phyloP scores from a whole-genome alignment of 352 stramenopile genomes.

The Pythium aphanidermatum region DNA sequence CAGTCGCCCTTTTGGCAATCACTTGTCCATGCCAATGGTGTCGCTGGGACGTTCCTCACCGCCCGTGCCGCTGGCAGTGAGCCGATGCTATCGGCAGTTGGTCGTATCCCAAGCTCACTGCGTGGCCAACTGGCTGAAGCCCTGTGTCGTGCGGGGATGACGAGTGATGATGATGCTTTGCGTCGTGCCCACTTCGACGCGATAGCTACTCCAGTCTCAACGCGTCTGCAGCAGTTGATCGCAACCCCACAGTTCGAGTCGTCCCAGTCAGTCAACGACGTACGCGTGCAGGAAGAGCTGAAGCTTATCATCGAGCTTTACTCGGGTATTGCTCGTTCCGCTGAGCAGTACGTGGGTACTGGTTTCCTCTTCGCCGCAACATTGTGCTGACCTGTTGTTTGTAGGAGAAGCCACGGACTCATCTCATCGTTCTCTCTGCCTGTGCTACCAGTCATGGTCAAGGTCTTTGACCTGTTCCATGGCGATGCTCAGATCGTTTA shows the following conservation, averaged over 20 bases:
- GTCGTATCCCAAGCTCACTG: slow-evolving; percentile 46
- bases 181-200: slow-evolving; percentile 47
- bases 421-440: slow-evolving; percentile 68
- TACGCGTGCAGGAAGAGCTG: slow-evolving; percentile 62
- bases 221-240: slow-evolving; percentile 49
- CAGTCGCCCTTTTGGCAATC: slow-evolving; percentile 56
- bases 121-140: slow-evolving; percentile 64
- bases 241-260: slow-evolving; percentile 48
- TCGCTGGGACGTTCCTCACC: slow-evolving; percentile 48
- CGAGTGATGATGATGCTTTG: slow-evolving; percentile 35
- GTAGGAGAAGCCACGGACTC: slow-evolving; percentile 39
- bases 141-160: slow-evolving; percentile 70
- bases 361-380: not conserved
- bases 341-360: slow-evolving; percentile 41
- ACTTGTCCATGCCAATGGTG: slow-evolving; percentile 66
- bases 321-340: slow-evolving; percentile 62
- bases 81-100: slow-evolving; percentile 39
- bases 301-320: slow-evolving; percentile 79
- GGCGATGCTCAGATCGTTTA: slow-evolving; percentile 65
- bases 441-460: slow-evolving; percentile 63
- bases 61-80: slow-evolving; percentile 14
- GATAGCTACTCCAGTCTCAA: slow-evolving; percentile 39
- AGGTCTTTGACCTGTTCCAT: slow-evolving; percentile 74
- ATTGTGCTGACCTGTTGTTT: slow-evolving; percentile 3
- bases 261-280: slow-evolving; percentile 55